Evolutionary conservation across 768 basidiomycete species (phyloP).

Genomic region (Chiua virens): DNA sequence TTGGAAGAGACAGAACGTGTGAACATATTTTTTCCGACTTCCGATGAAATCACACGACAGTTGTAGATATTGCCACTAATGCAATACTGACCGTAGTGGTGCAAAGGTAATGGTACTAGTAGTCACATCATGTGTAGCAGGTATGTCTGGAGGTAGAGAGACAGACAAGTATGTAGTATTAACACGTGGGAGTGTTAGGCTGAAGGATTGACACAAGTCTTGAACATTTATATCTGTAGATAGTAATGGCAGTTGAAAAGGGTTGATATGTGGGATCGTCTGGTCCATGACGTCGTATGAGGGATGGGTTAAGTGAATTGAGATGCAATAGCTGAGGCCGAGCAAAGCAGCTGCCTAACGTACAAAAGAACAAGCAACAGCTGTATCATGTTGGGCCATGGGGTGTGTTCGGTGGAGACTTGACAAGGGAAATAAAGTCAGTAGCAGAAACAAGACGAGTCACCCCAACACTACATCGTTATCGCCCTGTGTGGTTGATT

Average conservation of each 20-base stretch:
- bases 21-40: conserved; percentile 4
- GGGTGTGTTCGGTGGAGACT: conserved; percentile 2
- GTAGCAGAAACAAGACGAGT: conserved; percentile 5
- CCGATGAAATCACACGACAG: conserved; percentile 12
- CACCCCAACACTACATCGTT: conserved; percentile 33
- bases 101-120: conserved; percentile 6
- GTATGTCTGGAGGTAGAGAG: conserved; percentile 16
- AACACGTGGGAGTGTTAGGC: conserved; percentile 5
- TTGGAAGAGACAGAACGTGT: conserved; percentile 12
- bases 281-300: conserved; percentile 3
- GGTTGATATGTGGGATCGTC: not conserved
- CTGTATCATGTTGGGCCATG: conserved; percentile 1
- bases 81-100: too few relatives aligned
- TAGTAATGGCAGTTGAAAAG: conserved; percentile 11
- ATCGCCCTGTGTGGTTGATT: conserved; percentile 26
- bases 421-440: not conserved
- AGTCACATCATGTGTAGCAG: conserved; percentile 16
- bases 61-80: not conserved
- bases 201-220: conserved; percentile 10
- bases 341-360: not conserved
- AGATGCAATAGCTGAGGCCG: conserved; percentile 5
- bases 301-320: too few relatives aligned
- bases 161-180: conserved; percentile 6
- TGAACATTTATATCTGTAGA: conserved; percentile 13
- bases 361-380: conserved; percentile 1